Conservation (phyloP, 305 asterid genomes). For the Petunia hybrid region DNA sequence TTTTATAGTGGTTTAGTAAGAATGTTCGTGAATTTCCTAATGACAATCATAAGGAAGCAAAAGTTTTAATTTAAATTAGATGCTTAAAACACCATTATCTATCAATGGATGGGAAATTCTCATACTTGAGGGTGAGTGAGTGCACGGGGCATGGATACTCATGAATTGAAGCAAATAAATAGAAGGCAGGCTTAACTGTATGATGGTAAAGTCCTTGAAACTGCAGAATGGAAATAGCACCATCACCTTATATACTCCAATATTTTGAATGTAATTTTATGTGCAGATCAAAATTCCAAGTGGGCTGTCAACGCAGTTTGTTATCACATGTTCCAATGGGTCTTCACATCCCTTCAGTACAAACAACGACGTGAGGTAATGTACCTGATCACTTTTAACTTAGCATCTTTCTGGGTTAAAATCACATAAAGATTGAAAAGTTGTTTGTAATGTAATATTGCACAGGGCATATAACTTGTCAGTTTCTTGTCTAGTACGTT, state of each 20-base stretch:
- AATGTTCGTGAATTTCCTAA: constrained; percentile 8
- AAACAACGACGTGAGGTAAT: constrained; percentile 76
- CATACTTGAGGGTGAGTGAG: constrained; percentile 23
- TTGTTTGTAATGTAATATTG: neutral
- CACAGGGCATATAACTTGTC: constrained; percentile 6
- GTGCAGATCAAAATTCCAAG: constrained; percentile 88
- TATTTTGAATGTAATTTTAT: constrained; percentile 30
- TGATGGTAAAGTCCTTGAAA: constrained; percentile 19
- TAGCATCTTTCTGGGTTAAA: neutral
- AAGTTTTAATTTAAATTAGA: neutral
- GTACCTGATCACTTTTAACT: neutral
- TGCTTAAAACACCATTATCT: constrained; percentile 21
- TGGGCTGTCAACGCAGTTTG: constrained; percentile 84
- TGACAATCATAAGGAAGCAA: neutral
- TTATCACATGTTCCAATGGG: constrained; percentile 76
- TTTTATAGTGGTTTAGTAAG: constrained; percentile 5
- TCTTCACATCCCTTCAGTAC: constrained; percentile 85
- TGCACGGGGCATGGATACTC: neutral
- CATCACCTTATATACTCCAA: constrained; percentile 22
- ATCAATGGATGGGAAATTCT: constrained; percentile 19
- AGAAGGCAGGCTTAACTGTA: constrained; percentile 7
- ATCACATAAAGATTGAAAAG: constrained; percentile 15
- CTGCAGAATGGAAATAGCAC: neutral
- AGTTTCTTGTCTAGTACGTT: neutral
- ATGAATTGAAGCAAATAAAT: neutral